phyloP scores from a whole-genome alignment of 352 stramenopile genomes.

The Phytopythium kandeliae region DNA sequence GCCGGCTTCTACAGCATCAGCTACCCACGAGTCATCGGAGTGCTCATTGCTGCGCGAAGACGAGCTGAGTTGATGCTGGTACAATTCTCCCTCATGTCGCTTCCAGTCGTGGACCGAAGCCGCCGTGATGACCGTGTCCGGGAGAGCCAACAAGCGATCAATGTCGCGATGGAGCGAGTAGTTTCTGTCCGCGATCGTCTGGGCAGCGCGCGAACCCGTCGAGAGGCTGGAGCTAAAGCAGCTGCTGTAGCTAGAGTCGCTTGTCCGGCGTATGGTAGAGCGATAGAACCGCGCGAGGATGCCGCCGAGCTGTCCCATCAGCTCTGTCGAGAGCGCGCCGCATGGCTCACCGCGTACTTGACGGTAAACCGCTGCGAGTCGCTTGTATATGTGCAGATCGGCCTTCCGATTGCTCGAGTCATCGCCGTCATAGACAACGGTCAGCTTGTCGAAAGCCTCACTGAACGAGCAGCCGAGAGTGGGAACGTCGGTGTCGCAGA shows the following conservation, averaged over 20 bases:
- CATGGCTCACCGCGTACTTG: not conserved
- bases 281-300: constrained; percentile 1
- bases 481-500: not conserved
- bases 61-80: not conserved
- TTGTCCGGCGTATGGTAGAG: not conserved
- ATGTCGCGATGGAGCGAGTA: constrained; percentile 4
- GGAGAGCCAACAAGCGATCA: not conserved
- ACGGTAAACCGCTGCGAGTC: not conserved
- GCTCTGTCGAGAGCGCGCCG: not conserved
- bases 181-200: not conserved
- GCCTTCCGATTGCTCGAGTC: not conserved
- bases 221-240: not conserved
- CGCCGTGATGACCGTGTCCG: not conserved
- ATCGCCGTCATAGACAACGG: not conserved
- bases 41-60: not conserved
- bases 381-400: not conserved
- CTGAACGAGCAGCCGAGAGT: not conserved
- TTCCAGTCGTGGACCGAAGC: not conserved
- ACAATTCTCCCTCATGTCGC: not conserved
- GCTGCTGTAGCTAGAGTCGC: not conserved
- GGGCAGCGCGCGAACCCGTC: not conserved
- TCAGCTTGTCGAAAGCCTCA: not conserved
- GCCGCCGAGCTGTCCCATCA: not conserved
- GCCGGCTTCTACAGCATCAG: not conserved
- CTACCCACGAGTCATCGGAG: not conserved